These are phyloP conservation scores for Cryomyces minteri DNA, from an alignment of 495 filamentous ascomycete species.

Conservation along the genomic window DNA sequence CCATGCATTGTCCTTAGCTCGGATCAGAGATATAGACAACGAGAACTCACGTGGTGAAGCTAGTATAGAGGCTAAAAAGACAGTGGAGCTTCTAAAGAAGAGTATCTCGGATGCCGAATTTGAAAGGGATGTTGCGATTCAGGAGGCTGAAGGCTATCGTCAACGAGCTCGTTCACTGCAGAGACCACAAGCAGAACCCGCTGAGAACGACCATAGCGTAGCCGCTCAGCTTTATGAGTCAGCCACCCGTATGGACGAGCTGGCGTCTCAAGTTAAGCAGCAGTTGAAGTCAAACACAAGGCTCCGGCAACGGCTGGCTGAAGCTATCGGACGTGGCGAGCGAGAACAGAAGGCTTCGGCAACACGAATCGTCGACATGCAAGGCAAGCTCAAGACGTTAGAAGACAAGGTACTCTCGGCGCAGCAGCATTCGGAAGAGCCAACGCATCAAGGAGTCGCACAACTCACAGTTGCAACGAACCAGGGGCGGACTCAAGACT, in stretches of 20 bases:
- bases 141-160: slow-evolving; percentile 39
- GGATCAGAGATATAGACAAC: slow-evolving; percentile 35
- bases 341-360: slow-evolving; percentile 63
- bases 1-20: slow-evolving; percentile 32
- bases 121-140: slow-evolving; percentile 51
- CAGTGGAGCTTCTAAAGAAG: slow-evolving; percentile 42
- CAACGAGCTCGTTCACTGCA: slow-evolving; percentile 43
- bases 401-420: slow-evolving; percentile 73
- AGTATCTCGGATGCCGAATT: slow-evolving; percentile 46
- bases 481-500: slow-evolving; percentile 12
- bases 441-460: slow-evolving; percentile 56
- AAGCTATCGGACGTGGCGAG: slow-evolving; percentile 75
- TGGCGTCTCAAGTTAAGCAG: slow-evolving; percentile 54
- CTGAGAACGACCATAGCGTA: slow-evolving; percentile 41
- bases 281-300: slow-evolving; percentile 61
- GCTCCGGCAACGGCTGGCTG: slow-evolving; percentile 62
- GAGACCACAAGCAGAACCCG: slow-evolving; percentile 39
- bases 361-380: slow-evolving; percentile 63
- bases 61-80: slow-evolving; percentile 30
- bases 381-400: slow-evolving; percentile 54
- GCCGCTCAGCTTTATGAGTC: slow-evolving; percentile 48
- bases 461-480: slow-evolving; percentile 55
- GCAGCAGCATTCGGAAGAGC: slow-evolving; percentile 72
- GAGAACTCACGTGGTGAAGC: slow-evolving; percentile 11
- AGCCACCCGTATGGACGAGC: slow-evolving; percentile 54